Conservation (phyloP, 2,329 filamentous ascomycete species). For the Trichoderma simmonsii region DNA sequence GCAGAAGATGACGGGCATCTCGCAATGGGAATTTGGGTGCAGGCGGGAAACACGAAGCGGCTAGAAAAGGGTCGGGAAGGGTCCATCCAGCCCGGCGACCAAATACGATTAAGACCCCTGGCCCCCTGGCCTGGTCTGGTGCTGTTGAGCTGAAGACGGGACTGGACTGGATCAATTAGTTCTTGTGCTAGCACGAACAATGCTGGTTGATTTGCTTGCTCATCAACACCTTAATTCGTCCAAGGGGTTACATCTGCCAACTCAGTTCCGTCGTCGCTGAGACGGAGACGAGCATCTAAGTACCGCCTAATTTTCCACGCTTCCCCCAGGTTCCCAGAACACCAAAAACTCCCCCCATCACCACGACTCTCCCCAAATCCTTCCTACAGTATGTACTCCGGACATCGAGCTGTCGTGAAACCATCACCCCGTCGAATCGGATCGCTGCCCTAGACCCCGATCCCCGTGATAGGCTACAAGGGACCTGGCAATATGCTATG, state of each 20-base stretch:
- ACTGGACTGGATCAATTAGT: neutral
- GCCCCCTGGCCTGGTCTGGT: neutral
- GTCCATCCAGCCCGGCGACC: neutral
- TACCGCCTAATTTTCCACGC: neutral
- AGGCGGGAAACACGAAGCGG: neutral
- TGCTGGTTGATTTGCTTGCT: neutral
- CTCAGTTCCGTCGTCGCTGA: neutral
- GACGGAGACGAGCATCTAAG: neutral
- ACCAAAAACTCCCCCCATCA: neutral
- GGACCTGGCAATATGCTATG: neutral
- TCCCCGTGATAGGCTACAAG: neutral
- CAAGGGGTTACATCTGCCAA: neutral
- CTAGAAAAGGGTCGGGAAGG: neutral
- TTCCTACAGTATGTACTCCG: neutral
- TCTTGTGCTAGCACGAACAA: neutral
- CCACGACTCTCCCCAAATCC: neutral
- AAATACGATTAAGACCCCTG: neutral
- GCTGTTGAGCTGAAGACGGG: neutral
- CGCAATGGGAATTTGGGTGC: neutral
- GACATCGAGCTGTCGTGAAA: neutral
- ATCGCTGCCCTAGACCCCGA: neutral
- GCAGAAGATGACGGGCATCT: neutral
- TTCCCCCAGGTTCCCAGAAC: neutral
- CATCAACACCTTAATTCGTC: neutral
- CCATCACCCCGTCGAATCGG: constrained; percentile 2